Percentiles rank a stretch among this genome's conserved stretches.
These are phyloP conservation scores for Meripilus lineatus DNA, from an alignment of 1,284 basidiomycete genomes.

Conservation along the genomic window DNA sequence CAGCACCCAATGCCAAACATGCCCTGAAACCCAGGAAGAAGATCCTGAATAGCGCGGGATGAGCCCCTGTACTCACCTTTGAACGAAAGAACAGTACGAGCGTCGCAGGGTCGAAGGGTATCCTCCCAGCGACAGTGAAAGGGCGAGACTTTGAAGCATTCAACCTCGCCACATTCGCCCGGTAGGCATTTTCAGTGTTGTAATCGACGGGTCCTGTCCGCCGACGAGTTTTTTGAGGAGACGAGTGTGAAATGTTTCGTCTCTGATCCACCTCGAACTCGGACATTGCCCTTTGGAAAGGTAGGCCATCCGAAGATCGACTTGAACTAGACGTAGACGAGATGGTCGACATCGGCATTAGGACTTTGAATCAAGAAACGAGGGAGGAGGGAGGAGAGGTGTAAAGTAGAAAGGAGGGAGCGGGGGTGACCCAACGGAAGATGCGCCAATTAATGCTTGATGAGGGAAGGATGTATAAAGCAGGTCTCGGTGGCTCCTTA, in stretches of 20 bases:
- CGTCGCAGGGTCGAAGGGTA: slow-evolving; percentile 63
- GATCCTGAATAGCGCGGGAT: not conserved
- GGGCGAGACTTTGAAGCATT: slow-evolving; percentile 56
- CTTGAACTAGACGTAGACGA: slow-evolving; percentile 20
- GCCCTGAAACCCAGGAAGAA: not conserved
- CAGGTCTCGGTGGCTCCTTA: slow-evolving; percentile 25
- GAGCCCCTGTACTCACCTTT: slow-evolving; percentile 56
- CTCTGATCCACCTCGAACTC: slow-evolving; percentile 57
- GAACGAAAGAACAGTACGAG: slow-evolving; percentile 74
- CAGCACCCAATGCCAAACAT: too few species aligned
- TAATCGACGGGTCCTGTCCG: slow-evolving; percentile 33
- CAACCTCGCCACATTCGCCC: slow-evolving; percentile 51
- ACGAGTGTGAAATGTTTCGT: slow-evolving; percentile 18
- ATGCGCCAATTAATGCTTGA: too few species aligned
- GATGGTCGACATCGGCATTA: slow-evolving; percentile 17
- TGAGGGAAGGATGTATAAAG: slow-evolving; percentile 12
- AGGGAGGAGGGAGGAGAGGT: slow-evolving; percentile 5
- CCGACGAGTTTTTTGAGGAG: slow-evolving; percentile 22
- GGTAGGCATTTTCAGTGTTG: slow-evolving; percentile 49
- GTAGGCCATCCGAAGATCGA: slow-evolving; percentile 24
- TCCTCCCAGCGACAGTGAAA: slow-evolving; percentile 63
- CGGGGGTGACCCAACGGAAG: slow-evolving; percentile 8
- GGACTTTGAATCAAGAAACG: slow-evolving; percentile 14
- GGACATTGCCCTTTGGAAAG: slow-evolving; percentile 27
- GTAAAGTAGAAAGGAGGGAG: slow-evolving; percentile 8